Percentiles rank a stretch among this genome's conserved stretches.
Evolutionary conservation across 2,329 filamentous ascomycete genomes (phyloP).

Genomic region (Chrysoporthe deuterocubensis): DNA sequence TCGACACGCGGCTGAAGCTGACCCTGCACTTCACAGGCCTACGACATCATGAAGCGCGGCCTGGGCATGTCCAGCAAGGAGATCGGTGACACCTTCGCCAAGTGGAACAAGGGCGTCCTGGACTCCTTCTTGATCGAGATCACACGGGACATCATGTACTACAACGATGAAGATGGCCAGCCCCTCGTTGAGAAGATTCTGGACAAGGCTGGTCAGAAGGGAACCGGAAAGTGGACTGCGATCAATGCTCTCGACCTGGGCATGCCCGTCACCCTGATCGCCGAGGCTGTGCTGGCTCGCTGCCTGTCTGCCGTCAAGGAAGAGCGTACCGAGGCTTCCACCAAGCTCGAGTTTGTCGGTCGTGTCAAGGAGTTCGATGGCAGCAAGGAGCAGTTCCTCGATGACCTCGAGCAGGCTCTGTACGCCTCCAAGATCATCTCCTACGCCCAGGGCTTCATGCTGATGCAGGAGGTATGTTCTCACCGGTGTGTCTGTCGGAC

Average conservation of each 20-base stretch:
- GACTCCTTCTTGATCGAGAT: slow-evolving; percentile 99
- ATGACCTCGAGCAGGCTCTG: slow-evolving; percentile 96
- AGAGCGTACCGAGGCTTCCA: slow-evolving; percentile 83
- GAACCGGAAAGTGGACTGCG: slow-evolving; percentile 99
- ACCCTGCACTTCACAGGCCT: slow-evolving; percentile 65
- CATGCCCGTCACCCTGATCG: slow-evolving; percentile 97
- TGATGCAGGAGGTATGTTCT: slow-evolving; percentile 87
- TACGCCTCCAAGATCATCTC: slow-evolving; percentile 99
- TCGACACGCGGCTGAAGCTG: slow-evolving; percentile 1
- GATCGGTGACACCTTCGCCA: slow-evolving; percentile 89
- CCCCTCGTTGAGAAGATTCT: slow-evolving; percentile 98
- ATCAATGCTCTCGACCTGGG: slow-evolving; percentile 98
- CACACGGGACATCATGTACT: slow-evolving; percentile 98
- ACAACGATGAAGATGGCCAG: slow-evolving; percentile 90
- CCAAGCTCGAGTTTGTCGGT: slow-evolving; percentile 74
- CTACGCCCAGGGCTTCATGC: slow-evolving; percentile 99
- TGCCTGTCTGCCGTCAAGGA: slow-evolving; percentile 94
- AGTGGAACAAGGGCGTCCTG: slow-evolving; percentile 98
- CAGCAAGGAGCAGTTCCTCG: slow-evolving; percentile 90
- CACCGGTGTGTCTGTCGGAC: not conserved
- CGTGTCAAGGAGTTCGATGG: slow-evolving; percentile 82
- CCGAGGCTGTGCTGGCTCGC: slow-evolving; percentile 93
- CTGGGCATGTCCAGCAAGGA: slow-evolving; percentile 88
- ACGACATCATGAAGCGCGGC: slow-evolving; percentile 99
- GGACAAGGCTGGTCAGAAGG: slow-evolving; percentile 98